A percentile compares a stretch with the other conserved stretches of the same genome.
These are phyloP conservation scores for Albatrellus sp. DNA, from an alignment of 1,284 basidiomycete species.

Conservation along the genomic window DNA sequence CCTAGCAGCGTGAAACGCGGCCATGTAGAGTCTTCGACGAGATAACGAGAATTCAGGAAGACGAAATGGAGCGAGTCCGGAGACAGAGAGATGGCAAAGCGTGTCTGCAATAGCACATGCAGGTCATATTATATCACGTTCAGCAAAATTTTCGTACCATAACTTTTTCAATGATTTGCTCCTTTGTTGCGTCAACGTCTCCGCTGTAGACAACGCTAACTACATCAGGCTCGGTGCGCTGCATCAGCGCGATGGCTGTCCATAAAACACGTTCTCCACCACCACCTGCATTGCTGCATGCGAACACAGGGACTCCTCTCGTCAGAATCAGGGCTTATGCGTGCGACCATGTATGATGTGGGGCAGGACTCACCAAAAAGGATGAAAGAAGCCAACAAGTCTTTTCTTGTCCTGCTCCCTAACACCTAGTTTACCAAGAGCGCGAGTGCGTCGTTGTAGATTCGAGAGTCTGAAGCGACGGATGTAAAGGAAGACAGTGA, in stretches of 20 bases:
- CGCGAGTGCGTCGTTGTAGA: not conserved
- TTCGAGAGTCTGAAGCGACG: conserved; percentile 1
- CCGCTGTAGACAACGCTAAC: conserved; percentile 89
- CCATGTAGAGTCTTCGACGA: conserved; percentile 82
- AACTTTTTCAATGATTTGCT: conserved; percentile 73
- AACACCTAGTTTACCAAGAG: not conserved
- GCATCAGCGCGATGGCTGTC: conserved; percentile 78
- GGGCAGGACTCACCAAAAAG: conserved; percentile 67
- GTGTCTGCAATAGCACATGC: conserved; percentile 33
- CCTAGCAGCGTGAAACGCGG: conserved; percentile 82
- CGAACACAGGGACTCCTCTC: conserved; percentile 19
- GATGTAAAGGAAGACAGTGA: not conserved
- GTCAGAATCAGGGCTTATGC: conserved; percentile 17
- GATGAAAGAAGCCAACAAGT: conserved; percentile 86
- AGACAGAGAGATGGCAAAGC: conserved; percentile 75
- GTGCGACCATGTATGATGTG: not conserved
- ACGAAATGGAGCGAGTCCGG: conserved; percentile 64
- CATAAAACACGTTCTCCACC: conserved; percentile 96
- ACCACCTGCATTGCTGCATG: conserved; percentile 83
- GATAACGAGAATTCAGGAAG: conserved; percentile 55
- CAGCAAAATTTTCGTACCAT: conserved; percentile 36
- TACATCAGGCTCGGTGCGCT: conserved; percentile 57
- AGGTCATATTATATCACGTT: not conserved
- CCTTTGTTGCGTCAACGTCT: conserved; percentile 70
- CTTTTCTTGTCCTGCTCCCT: conserved; percentile 16